These are phyloP conservation scores for Tothia fuscella DNA, from an alignment of 2,329 filamentous ascomycete species.

Conservation along the genomic window DNA sequence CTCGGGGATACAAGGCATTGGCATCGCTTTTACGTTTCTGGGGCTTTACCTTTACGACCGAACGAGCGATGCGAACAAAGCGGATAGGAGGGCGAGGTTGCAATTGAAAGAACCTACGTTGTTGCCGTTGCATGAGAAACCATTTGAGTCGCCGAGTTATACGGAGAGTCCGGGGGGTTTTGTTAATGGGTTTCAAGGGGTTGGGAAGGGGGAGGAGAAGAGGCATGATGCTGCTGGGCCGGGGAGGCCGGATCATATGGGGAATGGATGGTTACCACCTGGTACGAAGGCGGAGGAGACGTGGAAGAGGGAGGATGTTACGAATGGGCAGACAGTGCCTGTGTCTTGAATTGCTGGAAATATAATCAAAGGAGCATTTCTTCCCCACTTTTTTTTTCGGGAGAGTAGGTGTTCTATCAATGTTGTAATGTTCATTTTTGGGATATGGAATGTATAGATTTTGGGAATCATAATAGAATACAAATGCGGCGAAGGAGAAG, in stretches of 20 bases:
- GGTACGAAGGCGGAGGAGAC: slow-evolving; percentile 81
- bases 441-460: no score
- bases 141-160: not conserved
- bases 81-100: slow-evolving; percentile 58
- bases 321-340: slow-evolving; percentile 2
- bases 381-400: no score
- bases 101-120: slow-evolving; percentile 21
- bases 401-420: no score
- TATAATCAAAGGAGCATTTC: no score
- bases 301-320: slow-evolving; percentile 39
- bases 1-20: slow-evolving; percentile 67
- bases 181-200: slow-evolving; percentile 24
- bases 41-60: slow-evolving; percentile 94
- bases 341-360: slow-evolving; percentile 3
- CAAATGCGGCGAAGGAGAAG: no score
- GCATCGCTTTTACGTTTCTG: slow-evolving; percentile 79
- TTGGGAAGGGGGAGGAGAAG: slow-evolving; percentile 28
- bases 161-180: not conserved
- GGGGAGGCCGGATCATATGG: slow-evolving; percentile 28
- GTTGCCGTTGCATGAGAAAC: slow-evolving; percentile 20
- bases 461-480: no score
- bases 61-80: slow-evolving; percentile 76
- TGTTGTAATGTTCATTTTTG: no score
- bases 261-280: slow-evolving; percentile 52
- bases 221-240: slow-evolving; percentile 43